Evolutionary conservation across 768 basidiomycete genomes (phyloP).

Genomic region (Omphalotus guepiniiformis): DNA sequence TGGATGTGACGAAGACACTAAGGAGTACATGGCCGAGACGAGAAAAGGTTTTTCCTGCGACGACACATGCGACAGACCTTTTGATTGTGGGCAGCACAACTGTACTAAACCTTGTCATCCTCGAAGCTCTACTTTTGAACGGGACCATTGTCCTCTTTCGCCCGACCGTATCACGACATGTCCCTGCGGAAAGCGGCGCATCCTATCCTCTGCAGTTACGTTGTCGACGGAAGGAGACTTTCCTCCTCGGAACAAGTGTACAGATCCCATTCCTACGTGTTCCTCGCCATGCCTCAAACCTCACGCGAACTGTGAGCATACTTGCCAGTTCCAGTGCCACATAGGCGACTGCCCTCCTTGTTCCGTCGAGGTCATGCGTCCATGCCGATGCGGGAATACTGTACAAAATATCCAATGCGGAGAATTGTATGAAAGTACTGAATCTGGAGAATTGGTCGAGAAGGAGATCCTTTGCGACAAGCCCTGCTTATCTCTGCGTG

Average conservation of each 20-base stretch:
- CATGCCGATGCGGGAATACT: slow-evolving; percentile 84
- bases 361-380: slow-evolving; percentile 57
- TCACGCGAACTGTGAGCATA: slow-evolving; percentile 65
- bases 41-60: slow-evolving; percentile 1
- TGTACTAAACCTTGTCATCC: slow-evolving; percentile 80
- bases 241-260: slow-evolving; percentile 50
- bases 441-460: slow-evolving; percentile 25
- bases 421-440: slow-evolving; percentile 30
- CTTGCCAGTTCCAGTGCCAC: slow-evolving; percentile 71
- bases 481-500: slow-evolving; percentile 70
- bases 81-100: slow-evolving; percentile 72
- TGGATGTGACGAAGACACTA: slow-evolving; percentile 58
- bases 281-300: slow-evolving; percentile 59
- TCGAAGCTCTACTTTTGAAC: slow-evolving; percentile 44
- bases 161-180: slow-evolving; percentile 68
- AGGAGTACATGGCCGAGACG: slow-evolving; percentile 34
- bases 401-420: slow-evolving; percentile 54
- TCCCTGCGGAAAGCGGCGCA: slow-evolving; percentile 71
- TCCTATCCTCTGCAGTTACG: slow-evolving; percentile 30
- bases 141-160: slow-evolving; percentile 64
- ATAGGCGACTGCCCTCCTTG: slow-evolving; percentile 80
- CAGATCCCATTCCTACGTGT: slow-evolving; percentile 81
- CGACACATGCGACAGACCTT: slow-evolving; percentile 39
- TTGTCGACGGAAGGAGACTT: slow-evolving; percentile 29
- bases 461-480: slow-evolving; percentile 75